Evolutionary conservation across 306 rosid species (phyloP), one percentile per base, ranked within the genome.

Genomic region (Quercus engelmannii): DNA sequence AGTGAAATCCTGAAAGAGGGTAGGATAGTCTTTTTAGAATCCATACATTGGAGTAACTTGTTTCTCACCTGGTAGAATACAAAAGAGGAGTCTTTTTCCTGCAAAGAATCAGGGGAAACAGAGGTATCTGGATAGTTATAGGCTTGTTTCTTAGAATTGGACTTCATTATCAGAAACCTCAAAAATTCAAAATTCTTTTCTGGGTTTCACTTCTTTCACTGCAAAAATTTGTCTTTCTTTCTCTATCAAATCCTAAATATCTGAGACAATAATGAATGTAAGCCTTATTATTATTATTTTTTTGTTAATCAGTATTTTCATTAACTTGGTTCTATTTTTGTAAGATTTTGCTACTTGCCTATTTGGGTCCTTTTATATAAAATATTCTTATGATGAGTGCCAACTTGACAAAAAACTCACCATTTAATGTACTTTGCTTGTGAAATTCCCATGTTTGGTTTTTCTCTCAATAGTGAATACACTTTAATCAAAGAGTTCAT

Each of bases 1-100:
- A 78, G 73, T 49, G 72, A 68, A 80, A 30, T 77, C 79, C 63
- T 56, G 62, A 55, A 55, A n/a, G 83, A 86, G 86, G 86, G 82
- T 49, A 74, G 76, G 71, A 26, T 69, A 69, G 86, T 82, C 79
- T 76, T 82, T 82, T 79, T 57, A 41, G 73, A 74, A 67, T 77
- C 76, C 63, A 64, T 46, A 55, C 38, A 35, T 68, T 7, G 49
- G 5, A 71, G 38, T 46, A n/a, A 31, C 61, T 67, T 62, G 63
- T 74, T 85, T 46, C 68, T 25, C 17, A 33, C 69, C 78, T 54
- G 58, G 46, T 58, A 46, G 74, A 74, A 56, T 56, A 55, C 71
- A 81, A 62, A 74, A 20, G 23, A 25, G 68, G 77, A 35, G 52
- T 56, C 52, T 35, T 51, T 55, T 55, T 75, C 56, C 17, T 51